phyloP scores from a whole-genome alignment of 1,284 basidiomycete genomes.

The Moesziomyces sp. region DNA sequence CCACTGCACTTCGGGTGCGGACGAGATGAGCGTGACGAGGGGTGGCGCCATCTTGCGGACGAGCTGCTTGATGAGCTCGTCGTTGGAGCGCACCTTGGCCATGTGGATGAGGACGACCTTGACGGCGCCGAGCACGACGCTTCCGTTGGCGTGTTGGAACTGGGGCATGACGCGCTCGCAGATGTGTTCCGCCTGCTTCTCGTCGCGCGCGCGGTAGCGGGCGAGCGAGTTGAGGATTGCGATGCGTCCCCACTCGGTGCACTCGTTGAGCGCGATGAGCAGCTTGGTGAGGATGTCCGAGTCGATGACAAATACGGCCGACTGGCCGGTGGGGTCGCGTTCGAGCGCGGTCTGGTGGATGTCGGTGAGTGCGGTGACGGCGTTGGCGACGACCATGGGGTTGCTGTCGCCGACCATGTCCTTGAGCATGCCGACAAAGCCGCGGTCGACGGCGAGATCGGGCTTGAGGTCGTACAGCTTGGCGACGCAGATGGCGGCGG shows the following conservation, averaged over 20 bases:
- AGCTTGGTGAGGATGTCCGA: conserved; percentile 84
- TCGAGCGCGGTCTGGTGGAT: conserved; percentile 76
- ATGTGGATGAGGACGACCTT: conserved; percentile 88
- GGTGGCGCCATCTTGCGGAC: conserved; percentile 98
- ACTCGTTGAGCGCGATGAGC: conserved; percentile 94
- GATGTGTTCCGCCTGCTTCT: conserved; percentile 94
- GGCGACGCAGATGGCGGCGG: conserved; percentile 91
- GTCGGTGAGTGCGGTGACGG: conserved; percentile 90
- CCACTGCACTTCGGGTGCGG: conserved; percentile 84
- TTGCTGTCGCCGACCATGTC: conserved; percentile 91
- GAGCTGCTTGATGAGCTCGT: conserved; percentile 87
- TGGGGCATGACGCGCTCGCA: conserved; percentile 98
- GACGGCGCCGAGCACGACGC: conserved; percentile 92
- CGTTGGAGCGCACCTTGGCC: conserved; percentile 73
- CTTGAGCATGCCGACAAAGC: conserved; percentile 87
- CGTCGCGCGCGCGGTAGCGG: conserved; percentile 81
- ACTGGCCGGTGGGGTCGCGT: conserved; percentile 43
- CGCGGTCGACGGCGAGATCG: conserved; percentile 91
- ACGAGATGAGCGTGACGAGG: conserved; percentile 75
- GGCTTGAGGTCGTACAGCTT: conserved; percentile 98
- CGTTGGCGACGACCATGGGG: conserved; percentile 98
- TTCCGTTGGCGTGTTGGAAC: conserved; percentile 96
- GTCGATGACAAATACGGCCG: conserved; percentile 84
- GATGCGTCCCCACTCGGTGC: conserved; percentile 98
- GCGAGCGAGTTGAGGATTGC: conserved; percentile 88